Conservation (phyloP, 176 grass and related monocot genomes). For the Puya raimondii region DNA sequence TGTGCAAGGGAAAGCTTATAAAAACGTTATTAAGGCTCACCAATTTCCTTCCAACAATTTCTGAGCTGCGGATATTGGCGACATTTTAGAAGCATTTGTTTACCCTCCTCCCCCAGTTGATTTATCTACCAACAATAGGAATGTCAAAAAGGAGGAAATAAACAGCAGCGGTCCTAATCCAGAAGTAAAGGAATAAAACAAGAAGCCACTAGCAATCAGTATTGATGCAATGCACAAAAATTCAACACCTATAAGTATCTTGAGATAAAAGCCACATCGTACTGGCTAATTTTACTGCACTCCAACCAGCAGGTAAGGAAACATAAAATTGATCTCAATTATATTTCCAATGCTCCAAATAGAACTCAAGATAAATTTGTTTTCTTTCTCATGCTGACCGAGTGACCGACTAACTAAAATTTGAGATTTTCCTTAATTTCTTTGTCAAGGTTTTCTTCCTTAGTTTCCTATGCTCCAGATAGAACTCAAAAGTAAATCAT, state of each 20-base stretch:
- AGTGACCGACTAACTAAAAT: too few species aligned
- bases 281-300: not conserved
- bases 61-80: slow-evolving; percentile 19
- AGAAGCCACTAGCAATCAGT: not conserved
- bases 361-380: too few species aligned
- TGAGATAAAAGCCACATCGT: not conserved
- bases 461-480: too few species aligned
- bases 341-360: too few species aligned
- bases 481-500: too few species aligned
- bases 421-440: too few species aligned
- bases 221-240: not conserved
- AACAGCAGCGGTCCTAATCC: not conserved
- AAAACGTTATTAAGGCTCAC: slow-evolving; percentile 35
- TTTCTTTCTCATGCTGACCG: too few species aligned
- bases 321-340: too few species aligned
- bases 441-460: too few species aligned
- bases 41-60: slow-evolving; percentile 56
- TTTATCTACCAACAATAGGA: slow-evolving; percentile 40
- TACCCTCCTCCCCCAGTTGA: slow-evolving; percentile 61
- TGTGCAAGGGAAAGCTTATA: slow-evolving; percentile 6
- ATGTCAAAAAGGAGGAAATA: slow-evolving; percentile 10
- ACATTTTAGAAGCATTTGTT: slow-evolving; percentile 40
- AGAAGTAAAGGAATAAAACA: not conserved
- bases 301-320: not conserved
- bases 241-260: not conserved